Base-by-base conservation (phyloP, 495 filamentous ascomycete species). In the Talaromyces wortmannii region DNA sequence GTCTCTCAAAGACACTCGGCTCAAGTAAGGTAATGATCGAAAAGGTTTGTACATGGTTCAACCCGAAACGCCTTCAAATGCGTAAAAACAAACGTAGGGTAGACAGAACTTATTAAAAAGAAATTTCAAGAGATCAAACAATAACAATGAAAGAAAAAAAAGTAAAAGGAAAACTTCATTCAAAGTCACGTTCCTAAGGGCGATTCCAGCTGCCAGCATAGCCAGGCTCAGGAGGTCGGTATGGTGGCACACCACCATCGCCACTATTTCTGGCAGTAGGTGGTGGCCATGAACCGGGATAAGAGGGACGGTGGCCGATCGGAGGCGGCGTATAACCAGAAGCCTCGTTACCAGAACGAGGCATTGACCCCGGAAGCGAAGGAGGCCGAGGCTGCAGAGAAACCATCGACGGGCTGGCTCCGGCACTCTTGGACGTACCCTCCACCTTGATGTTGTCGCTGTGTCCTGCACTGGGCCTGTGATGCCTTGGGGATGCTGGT, bases 401-500 rank as follows among this genome's bases (percentile, higher is more conserved):
- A 40, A 40, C 36, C 36, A 40, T 42, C 18, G 31, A 15, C 2
- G 47, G 48, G 29, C 55, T 56, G 3, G 33, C 29, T 12, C 18
- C 48, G 5, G 48, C 48, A 31, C 48, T 50, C 32, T 23, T 15
- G 5, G 48, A 23, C 3, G n/a, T 10, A 11, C 29, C 10, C 3
- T 50, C 48, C 2, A 23, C 7, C 8, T 15, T 50, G 1, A 40
- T 40, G 13, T n/a, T 23, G 13, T 50, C 23, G 6, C 29, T 31
- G 15, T 23, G 29, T 23, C 15, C 13, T 10, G n/a, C 6, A 50
- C 18, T 15, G 23, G 15, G 10, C 15, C 48, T 23, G 6, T 52
- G 49, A 7, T 31, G 33, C 30, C 50, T 64, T 15, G 78, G 78
- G 6, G 78, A 78, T 1, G 70, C 48, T 0, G 78, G 78, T 29